Conservation (phyloP, 1,284 basidiomycete genomes). For the Afroboletus lepidellus region DNA sequence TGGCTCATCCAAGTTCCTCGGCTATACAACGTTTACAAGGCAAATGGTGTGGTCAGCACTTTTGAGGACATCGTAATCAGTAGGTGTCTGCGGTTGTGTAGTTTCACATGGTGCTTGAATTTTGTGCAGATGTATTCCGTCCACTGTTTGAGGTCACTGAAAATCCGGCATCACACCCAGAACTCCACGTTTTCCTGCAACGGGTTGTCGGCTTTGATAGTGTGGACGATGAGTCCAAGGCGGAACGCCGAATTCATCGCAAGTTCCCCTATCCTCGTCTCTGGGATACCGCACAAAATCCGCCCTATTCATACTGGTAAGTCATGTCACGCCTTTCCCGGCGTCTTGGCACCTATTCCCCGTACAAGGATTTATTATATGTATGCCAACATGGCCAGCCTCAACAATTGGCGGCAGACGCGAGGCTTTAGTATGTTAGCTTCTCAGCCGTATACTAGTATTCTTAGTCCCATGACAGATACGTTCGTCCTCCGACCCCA, state of each 20-base stretch:
- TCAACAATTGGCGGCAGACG: constrained; percentile 88
- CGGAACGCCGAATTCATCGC: constrained; percentile 87
- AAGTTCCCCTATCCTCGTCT: constrained; percentile 94
- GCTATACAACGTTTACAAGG: constrained; percentile 95
- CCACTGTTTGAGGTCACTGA: constrained; percentile 97
- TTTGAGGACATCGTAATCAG: constrained; percentile 92
- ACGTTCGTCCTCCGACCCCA: constrained; percentile 98
- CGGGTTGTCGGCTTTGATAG: constrained; percentile 96
- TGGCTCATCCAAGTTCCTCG: constrained; percentile 98
- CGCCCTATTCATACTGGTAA: constrained; percentile 93
- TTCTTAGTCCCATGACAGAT: constrained; percentile 45
- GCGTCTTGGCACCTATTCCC: neutral
- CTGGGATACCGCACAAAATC: constrained; percentile 89
- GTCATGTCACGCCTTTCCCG: constrained; percentile 18
- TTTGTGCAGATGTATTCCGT: constrained; percentile 76
- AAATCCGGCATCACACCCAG: constrained; percentile 87
- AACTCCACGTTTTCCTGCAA: constrained; percentile 94
- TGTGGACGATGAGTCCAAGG: constrained; percentile 97
- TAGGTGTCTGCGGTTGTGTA: constrained; percentile 42
- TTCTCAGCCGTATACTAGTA: neutral
- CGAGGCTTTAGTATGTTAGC: constrained; percentile 84
- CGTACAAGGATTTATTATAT: constrained; percentile 88
- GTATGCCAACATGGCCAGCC: constrained; percentile 93
- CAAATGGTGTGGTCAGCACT: constrained; percentile 79
- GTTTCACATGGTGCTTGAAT: constrained; percentile 5